Percentiles rank a stretch among this genome's conserved stretches.
These are phyloP conservation scores for Trichosporon inkin DNA, from an alignment of 1,284 basidiomycete species.

Conservation along the genomic window DNA sequence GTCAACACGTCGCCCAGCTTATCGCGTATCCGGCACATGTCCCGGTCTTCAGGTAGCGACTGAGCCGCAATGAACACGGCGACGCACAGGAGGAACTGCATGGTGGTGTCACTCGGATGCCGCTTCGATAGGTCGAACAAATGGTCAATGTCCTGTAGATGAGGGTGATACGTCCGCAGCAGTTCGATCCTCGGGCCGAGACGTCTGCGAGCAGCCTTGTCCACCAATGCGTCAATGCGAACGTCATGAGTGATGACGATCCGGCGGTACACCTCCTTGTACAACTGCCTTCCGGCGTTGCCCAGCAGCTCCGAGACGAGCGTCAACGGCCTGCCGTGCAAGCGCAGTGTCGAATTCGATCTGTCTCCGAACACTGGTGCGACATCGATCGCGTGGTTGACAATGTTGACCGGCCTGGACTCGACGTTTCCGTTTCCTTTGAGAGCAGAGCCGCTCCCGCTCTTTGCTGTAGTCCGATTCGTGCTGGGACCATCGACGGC, in stretches of 20 bases:
- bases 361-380: slow-evolving; percentile 11
- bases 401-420: slow-evolving; percentile 10
- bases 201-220: slow-evolving; percentile 21
- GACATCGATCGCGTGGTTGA: slow-evolving; percentile 34
- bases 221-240: slow-evolving; percentile 30
- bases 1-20: slow-evolving; percentile 18
- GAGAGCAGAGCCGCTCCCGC: not conserved
- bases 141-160: slow-evolving; percentile 33
- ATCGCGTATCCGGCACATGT: slow-evolving; percentile 21
- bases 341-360: slow-evolving; percentile 21
- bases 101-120: slow-evolving; percentile 11
- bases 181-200: slow-evolving; percentile 34
- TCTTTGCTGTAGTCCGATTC: not conserved
- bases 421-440: not conserved
- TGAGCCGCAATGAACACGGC: slow-evolving; percentile 34
- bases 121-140: slow-evolving; percentile 25
- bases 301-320: slow-evolving; percentile 38
- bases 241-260: slow-evolving; percentile 28
- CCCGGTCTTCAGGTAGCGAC: slow-evolving; percentile 24
- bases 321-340: slow-evolving; percentile 40
- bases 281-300: slow-evolving; percentile 33
- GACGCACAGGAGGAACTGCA: slow-evolving; percentile 29
- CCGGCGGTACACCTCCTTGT: slow-evolving; percentile 14
- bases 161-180: slow-evolving; percentile 40
- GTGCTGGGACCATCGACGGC: not conserved